Conservation (phyloP, 164 flowering plant species). For the Vitis rupestris region DNA sequence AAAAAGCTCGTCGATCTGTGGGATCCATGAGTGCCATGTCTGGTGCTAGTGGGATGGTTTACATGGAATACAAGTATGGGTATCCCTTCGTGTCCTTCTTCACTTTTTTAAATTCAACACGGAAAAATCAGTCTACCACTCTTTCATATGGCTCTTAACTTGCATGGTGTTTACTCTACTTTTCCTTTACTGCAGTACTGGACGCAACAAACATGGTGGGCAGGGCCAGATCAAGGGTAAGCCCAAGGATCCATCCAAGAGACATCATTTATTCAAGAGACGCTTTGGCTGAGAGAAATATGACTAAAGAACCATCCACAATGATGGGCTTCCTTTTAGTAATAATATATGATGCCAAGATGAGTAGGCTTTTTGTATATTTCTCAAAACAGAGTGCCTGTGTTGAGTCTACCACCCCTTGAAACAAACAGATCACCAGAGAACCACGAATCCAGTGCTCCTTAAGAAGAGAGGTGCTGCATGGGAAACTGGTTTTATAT, state of each 20-base stretch:
- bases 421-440: too few species aligned
- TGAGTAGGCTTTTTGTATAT: not conserved
- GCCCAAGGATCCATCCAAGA: conserved; percentile 87
- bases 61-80: conserved; percentile 82
- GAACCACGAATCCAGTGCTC: too few species aligned
- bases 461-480: too few species aligned
- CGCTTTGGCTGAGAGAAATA: conserved; percentile 39
- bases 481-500: too few species aligned
- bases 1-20: conserved; percentile 62
- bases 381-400: not conserved
- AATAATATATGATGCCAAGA: not conserved
- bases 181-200: conserved; percentile 48
- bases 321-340: not conserved
- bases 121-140: too few species aligned
- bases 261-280: conserved; percentile 69
- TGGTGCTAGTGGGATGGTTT: conserved; percentile 85
- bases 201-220: conserved; percentile 40
- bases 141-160: too few species aligned
- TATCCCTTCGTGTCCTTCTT: too few species aligned
- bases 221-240: conserved; percentile 61
- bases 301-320: not conserved
- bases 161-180: not conserved
- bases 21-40: conserved; percentile 96
- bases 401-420: not conserved
- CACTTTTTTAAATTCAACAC: not conserved